Evolutionary conservation across 192 early-diverging fungal genomes (phyloP), one percentile per base, ranked within the genome.

Genomic region (Coemansia sp.): DNA sequence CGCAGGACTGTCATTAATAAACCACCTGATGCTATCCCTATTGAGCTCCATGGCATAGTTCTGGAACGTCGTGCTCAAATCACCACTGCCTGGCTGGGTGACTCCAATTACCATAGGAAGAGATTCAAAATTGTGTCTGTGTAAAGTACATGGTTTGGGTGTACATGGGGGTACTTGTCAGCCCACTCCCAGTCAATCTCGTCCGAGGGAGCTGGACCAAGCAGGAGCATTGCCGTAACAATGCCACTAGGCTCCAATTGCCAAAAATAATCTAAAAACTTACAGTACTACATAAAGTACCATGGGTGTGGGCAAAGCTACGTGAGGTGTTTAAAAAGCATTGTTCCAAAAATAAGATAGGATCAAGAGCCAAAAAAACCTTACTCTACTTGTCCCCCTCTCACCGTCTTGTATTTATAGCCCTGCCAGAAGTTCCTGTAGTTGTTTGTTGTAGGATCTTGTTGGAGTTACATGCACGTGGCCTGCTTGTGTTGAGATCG

Each of bases 121-220:
- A 5, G 69, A 20, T 8, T 79, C 76, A 0, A 86, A 71, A 2
- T 76, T 78, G 22, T 79, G 65, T 12, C 39, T 80, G 69, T 12
- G 82, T 75, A 66, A 84, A 88, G 60, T 87, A 88, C 67, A 76
- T 87, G 20, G 83, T 79, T 55, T 85, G 84, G 9, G 74, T 83
- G 31, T 81, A 66, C 13, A 71, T 71, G 11, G 11, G 75, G 70
- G 40, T 88, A 62, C 64, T 85, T 84, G 47, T 88, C 90, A 20
- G 89, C 86, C 85, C 85, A 88, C 67, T 91, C 90, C 66, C 76
- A 85, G 68, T 91, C 88, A 3, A 91, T 66, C 66, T 91, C 90
- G 53, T 91, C 90, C 9, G 83, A 70, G 22, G 80, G 83, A 36
- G 69, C 62, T 7, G 74, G 60, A 6, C 75, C 85, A 13, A 75